phyloP scores from a whole-genome alignment of 768 basidiomycete species.

The Lactifluus volemus region DNA sequence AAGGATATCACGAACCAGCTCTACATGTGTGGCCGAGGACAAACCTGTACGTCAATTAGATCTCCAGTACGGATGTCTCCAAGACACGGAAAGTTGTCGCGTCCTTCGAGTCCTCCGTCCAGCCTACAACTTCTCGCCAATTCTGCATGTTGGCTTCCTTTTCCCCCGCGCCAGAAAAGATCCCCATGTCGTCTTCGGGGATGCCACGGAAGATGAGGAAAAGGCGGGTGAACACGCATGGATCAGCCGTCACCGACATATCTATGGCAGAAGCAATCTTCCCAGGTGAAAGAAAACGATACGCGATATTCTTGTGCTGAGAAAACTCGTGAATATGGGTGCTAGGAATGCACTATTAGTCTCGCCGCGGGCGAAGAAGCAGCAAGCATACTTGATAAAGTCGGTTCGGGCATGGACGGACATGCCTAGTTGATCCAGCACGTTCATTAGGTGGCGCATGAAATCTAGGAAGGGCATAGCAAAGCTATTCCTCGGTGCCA shows the following conservation, averaged over 20 bases:
- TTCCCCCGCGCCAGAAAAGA: slow-evolving; percentile 72
- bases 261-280: slow-evolving; percentile 83
- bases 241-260: slow-evolving; percentile 72
- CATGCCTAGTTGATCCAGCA: slow-evolving; percentile 80
- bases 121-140: slow-evolving; percentile 74
- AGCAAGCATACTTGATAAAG: slow-evolving; percentile 62
- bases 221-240: slow-evolving; percentile 73
- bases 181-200: slow-evolving; percentile 66
- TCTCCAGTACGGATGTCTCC: slow-evolving; percentile 72
- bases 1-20: slow-evolving; percentile 9
- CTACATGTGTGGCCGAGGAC: neutral
- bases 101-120: slow-evolving; percentile 77
- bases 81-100: slow-evolving; percentile 64
- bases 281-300: slow-evolving; percentile 74
- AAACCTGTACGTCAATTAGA: slow-evolving; percentile 28
- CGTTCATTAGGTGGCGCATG: slow-evolving; percentile 68
- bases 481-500: slow-evolving; percentile 75
- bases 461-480: slow-evolving; percentile 80
- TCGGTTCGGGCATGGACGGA: slow-evolving; percentile 73
- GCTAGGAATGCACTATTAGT: slow-evolving; percentile 29
- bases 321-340: slow-evolving; percentile 70
- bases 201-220: slow-evolving; percentile 84
- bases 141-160: slow-evolving; percentile 77
- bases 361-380: slow-evolving; percentile 1
- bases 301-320: slow-evolving; percentile 78